A percentile compares a stretch with the other conserved stretches of the same genome.
These are phyloP conservation scores for Mrakia gelida DNA, from an alignment of 768 basidiomycete genomes.

Conservation along the genomic window DNA sequence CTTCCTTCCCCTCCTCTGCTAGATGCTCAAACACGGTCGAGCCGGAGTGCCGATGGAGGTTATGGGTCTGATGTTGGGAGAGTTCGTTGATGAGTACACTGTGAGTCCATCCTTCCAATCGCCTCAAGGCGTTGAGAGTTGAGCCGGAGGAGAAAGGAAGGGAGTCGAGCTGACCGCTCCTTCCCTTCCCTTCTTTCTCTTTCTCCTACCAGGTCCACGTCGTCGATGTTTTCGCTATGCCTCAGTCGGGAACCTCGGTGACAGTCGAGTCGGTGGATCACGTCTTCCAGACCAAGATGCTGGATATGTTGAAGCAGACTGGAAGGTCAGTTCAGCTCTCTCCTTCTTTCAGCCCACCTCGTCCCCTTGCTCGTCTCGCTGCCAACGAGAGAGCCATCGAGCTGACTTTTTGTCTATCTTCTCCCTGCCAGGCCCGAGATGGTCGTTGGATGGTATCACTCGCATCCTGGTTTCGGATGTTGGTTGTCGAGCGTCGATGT, in stretches of 20 bases:
- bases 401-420: too few relatives aligned
- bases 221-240: slow-evolving; percentile 98
- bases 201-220: slow-evolving; percentile 60
- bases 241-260: slow-evolving; percentile 94
- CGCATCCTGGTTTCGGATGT: slow-evolving; percentile 98
- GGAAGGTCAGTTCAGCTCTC: slow-evolving; percentile 62
- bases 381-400: too few relatives aligned
- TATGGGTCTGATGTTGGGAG: slow-evolving; percentile 85
- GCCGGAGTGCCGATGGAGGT: slow-evolving; percentile 99
- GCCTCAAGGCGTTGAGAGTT: neutral
- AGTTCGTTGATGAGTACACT: slow-evolving; percentile 94
- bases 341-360: neutral
- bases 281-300: slow-evolving; percentile 96
- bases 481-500: slow-evolving; percentile 99
- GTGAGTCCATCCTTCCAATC: slow-evolving; percentile 36
- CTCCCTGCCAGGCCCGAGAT: slow-evolving; percentile 69
- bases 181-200: slow-evolving; percentile 27
- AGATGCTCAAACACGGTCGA: slow-evolving; percentile 99
- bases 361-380: neutral
- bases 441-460: slow-evolving; percentile 99
- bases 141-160: neutral
- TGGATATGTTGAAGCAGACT: slow-evolving; percentile 99
- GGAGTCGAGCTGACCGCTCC: neutral
- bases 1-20: neutral
- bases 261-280: slow-evolving; percentile 57